A percentile compares a stretch with the other conserved stretches of the same genome.
These are phyloP conservation scores for Iris pallida DNA, from an alignment of 116 monocot species.

Conservation along the genomic window DNA sequence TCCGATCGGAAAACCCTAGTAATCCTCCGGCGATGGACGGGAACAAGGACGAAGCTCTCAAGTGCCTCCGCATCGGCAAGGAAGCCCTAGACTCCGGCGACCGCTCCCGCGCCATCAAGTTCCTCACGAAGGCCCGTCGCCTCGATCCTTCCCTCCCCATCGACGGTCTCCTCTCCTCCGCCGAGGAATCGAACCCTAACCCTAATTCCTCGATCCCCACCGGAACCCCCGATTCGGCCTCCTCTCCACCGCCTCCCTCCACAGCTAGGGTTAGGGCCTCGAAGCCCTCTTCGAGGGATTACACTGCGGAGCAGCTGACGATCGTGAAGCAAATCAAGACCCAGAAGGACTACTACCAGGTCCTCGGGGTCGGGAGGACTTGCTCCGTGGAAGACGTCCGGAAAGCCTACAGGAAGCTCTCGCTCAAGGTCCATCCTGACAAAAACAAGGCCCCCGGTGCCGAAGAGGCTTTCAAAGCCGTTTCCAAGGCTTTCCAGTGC, in stretches of 20 bases:
- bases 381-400: slow-evolving; percentile 90
- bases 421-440: slow-evolving; percentile 91
- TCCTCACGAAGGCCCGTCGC: slow-evolving; percentile 47
- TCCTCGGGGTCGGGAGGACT: slow-evolving; percentile 66
- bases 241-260: slow-evolving; percentile 3
- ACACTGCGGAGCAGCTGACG: slow-evolving; percentile 76
- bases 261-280: slow-evolving; percentile 9
- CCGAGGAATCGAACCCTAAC: not conserved
- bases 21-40: slow-evolving; percentile 24
- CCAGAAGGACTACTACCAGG: slow-evolving; percentile 89
- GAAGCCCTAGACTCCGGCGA: slow-evolving; percentile 37
- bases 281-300: slow-evolving; percentile 9
- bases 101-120: slow-evolving; percentile 36
- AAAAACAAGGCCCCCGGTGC: slow-evolving; percentile 91
- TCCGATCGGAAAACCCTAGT: too few relatives aligned
- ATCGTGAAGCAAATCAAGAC: slow-evolving; percentile 72
- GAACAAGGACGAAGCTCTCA: slow-evolving; percentile 55
- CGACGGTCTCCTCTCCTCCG: slow-evolving; percentile 17
- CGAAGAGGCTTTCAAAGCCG: slow-evolving; percentile 88
- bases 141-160: slow-evolving; percentile 40
- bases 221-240: not conserved
- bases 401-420: slow-evolving; percentile 87
- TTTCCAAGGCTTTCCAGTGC: slow-evolving; percentile 95
- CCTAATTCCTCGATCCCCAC: not conserved
- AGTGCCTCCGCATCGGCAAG: slow-evolving; percentile 43